These are phyloP conservation scores for Fusarium secorum DNA, from an alignment of 2,329 filamentous ascomycete genomes.

Conservation along the genomic window DNA sequence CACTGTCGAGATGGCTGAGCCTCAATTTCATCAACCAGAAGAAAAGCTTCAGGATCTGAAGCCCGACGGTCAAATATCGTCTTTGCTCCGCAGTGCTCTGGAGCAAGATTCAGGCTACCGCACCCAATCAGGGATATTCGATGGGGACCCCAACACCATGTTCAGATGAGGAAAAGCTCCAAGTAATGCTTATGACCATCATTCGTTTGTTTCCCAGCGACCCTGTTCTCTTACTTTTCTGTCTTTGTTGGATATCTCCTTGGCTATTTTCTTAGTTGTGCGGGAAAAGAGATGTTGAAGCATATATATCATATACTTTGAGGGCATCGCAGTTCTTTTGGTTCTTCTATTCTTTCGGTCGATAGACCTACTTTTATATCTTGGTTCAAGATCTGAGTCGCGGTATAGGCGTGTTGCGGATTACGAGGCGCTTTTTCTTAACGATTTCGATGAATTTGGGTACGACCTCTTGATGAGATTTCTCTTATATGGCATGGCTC, in stretches of 20 bases:
- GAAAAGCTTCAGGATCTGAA: not conserved
- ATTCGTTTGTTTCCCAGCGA: not conserved
- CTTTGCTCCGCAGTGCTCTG: not conserved
- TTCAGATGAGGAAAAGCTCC: conserved; percentile 1
- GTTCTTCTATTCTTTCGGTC: not conserved
- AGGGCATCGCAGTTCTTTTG: not conserved
- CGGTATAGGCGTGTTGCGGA: not conserved
- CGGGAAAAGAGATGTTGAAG: not conserved
- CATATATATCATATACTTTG: not conserved
- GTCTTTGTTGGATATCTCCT: not conserved
- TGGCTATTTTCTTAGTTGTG: not conserved
- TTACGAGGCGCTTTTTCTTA: not conserved
- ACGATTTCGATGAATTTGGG: not conserved
- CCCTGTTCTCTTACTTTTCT: not conserved
- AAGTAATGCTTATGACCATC: not conserved
- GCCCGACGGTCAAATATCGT: not conserved
- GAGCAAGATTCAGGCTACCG: conserved; percentile 25
- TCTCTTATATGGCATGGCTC: not conserved
- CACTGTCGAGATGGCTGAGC: not conserved
- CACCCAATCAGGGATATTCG: not conserved
- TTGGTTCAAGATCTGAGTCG: not conserved
- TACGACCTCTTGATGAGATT: not conserved
- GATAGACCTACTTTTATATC: not conserved
- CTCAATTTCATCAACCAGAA: conserved; percentile 2
- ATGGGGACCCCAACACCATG: conserved; percentile 1